A percentile compares a stretch with the other conserved stretches of the same genome.
These are phyloP conservation scores for Ophiosphaerella narmari DNA, from an alignment of 2,329 filamentous ascomycete genomes.

Conservation along the genomic window DNA sequence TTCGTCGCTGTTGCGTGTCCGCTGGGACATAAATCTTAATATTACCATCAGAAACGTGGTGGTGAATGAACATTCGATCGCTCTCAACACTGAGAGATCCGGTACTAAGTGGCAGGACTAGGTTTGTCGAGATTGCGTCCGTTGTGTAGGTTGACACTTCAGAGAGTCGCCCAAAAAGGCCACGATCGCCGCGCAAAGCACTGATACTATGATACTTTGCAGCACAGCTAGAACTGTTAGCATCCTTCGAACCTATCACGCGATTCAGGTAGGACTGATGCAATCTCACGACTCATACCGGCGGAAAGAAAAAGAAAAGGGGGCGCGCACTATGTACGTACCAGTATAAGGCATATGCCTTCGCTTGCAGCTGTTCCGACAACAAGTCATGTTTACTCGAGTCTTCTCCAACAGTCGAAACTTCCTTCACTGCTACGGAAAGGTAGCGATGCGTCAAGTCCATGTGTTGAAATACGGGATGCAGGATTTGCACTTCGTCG, in stretches of 20 bases:
- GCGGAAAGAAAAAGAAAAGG: too few species aligned
- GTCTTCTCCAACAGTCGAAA: constrained; percentile 10
- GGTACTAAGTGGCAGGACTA: constrained; percentile 8
- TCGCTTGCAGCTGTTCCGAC: constrained; percentile 7
- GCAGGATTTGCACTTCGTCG: constrained; percentile 17
- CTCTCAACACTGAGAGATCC: constrained; percentile 10
- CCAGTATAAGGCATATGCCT: constrained; percentile 28
- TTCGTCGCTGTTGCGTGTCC: constrained; percentile 6
- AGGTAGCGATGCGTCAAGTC: constrained; percentile 17
- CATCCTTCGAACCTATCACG: neutral
- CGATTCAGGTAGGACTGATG: too few species aligned
- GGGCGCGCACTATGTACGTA: constrained; percentile 7
- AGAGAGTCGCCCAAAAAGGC: constrained; percentile 15
- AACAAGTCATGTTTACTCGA: constrained; percentile 5
- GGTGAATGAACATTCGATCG: constrained; percentile 18
- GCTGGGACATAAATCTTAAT: constrained; percentile 22
- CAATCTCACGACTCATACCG: too few species aligned
- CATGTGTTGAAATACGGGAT: constrained; percentile 16
- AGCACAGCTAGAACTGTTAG: constrained; percentile 20
- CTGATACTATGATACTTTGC: constrained; percentile 26
- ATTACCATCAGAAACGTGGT: constrained; percentile 7
- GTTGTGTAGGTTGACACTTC: constrained; percentile 7
- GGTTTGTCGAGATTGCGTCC: constrained; percentile 14
- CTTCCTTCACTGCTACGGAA: constrained; percentile 16
- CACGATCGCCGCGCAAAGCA: constrained; percentile 15